Evolutionary conservation across 2,329 filamentous ascomycete genomes (phyloP).

Genomic region (Aureobasidium sp.): DNA sequence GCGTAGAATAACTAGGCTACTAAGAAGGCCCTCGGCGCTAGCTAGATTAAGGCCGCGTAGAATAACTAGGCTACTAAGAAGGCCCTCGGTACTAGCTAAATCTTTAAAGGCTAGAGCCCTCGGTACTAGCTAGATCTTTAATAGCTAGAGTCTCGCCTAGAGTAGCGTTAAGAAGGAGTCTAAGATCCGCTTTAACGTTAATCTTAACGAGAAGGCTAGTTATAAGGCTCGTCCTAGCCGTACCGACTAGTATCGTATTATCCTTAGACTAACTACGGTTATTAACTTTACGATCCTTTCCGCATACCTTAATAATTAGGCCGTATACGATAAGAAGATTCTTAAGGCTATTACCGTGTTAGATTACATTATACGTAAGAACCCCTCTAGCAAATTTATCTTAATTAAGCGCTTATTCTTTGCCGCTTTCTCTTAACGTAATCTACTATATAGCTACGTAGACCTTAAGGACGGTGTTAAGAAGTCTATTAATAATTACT

Average conservation of each 20-base stretch:
- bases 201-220: conserved; percentile 63
- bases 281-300: conserved; percentile 60
- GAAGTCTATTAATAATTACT: conserved; percentile 52
- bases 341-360: conserved; percentile 83
- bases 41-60: too few relatives aligned
- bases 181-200: conserved; percentile 38
- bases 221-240: conserved; percentile 23
- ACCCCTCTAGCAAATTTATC: conserved; percentile 60
- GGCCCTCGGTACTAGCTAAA: too few relatives aligned
- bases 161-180: conserved; percentile 43
- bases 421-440: conserved; percentile 40
- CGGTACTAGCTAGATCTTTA: too few relatives aligned
- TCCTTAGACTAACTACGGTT: conserved; percentile 57
- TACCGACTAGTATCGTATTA: conserved; percentile 52
- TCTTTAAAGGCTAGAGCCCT: too few relatives aligned
- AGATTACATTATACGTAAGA: conserved; percentile 79
- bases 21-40: too few relatives aligned
- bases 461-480: conserved; percentile 34
- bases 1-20: too few relatives aligned
- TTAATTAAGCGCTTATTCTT: conserved; percentile 82
- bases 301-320: conserved; percentile 56
- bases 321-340: conserved; percentile 58
- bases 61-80: too few relatives aligned
- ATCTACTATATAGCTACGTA: conserved; percentile 56
- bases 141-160: conserved; percentile 85